phyloP scores from a whole-genome alignment of 805 yeast genomes.

The Starmera pachycereana region DNA sequence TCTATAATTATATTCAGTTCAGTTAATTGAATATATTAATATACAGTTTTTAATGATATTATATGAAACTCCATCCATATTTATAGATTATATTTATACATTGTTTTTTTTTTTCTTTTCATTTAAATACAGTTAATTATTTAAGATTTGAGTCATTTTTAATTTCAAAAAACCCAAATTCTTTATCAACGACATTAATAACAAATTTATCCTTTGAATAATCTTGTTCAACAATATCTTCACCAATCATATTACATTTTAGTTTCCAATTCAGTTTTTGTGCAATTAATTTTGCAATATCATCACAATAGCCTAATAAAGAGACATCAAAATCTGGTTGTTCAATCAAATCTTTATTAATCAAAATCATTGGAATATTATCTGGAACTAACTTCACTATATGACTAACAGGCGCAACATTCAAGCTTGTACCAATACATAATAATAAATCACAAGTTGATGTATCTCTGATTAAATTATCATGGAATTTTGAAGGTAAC shows the following conservation, averaged over 20 bases:
- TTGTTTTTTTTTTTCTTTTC: no score
- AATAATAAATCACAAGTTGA: constrained; percentile 64
- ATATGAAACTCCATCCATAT: no score
- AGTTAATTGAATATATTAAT: no score
- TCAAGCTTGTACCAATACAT: constrained; percentile 84
- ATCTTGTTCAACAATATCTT: constrained; percentile 29
- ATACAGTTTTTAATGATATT: no score
- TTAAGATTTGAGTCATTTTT: constrained; percentile 12
- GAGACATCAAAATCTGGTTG: constrained; percentile 75
- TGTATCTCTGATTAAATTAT: constrained; percentile 47
- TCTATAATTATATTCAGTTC: no score
- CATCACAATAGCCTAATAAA: constrained; percentile 75
- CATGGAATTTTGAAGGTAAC: constrained; percentile 62
- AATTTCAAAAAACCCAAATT: constrained; percentile 25
- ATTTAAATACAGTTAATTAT: no score
- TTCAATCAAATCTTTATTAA: constrained; percentile 64
- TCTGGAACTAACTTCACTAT: constrained; percentile 66
- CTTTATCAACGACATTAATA: constrained; percentile 19
- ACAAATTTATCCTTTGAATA: constrained; percentile 28
- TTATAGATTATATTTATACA: no score
- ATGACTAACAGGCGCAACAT: constrained; percentile 87
- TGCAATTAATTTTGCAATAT: constrained; percentile 57
- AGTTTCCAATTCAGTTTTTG: constrained; percentile 51
- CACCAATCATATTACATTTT: constrained; percentile 11
- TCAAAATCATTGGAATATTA: constrained; percentile 74